Conservation (phyloP, 2,329 filamentous ascomycete species). For the Periconia digitata region DNA sequence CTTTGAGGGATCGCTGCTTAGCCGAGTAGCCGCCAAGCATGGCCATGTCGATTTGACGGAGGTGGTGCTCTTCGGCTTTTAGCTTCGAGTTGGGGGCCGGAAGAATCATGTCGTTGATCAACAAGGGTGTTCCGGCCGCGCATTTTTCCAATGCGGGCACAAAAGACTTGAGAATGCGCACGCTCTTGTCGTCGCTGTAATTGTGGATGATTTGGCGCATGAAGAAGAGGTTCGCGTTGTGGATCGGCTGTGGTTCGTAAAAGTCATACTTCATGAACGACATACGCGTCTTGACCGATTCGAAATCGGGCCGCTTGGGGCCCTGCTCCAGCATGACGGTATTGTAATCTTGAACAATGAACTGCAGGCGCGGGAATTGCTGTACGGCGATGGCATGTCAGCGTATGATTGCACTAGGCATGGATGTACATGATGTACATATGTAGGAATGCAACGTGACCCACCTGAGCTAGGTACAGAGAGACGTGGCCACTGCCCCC, state of each 20-base stretch:
- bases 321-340: constrained; percentile 12
- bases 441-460: constrained; percentile 4
- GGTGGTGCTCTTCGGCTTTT: constrained; percentile 21
- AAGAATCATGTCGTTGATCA: constrained; percentile 40
- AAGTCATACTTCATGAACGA: constrained; percentile 25
- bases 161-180: constrained; percentile 38
- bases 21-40: constrained; percentile 28
- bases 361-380: constrained; percentile 15
- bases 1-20: constrained; percentile 23
- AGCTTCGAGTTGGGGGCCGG: constrained; percentile 22
- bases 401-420: neutral
- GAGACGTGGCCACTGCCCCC: constrained; percentile 27
- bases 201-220: constrained; percentile 48
- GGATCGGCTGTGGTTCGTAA: constrained; percentile 21
- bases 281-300: constrained; percentile 11
- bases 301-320: constrained; percentile 10
- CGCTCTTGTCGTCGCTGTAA: constrained; percentile 41
- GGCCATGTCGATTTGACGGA: constrained; percentile 34
- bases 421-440: neutral
- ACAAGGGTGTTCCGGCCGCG: constrained; percentile 23
- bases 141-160: constrained; percentile 37
- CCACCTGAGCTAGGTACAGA: constrained; percentile 19
- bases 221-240: constrained; percentile 38
- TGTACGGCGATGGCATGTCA: constrained; percentile 2
- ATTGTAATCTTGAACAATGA: constrained; percentile 21